A percentile compares a stretch with the other conserved stretches of the same genome.
Evolutionary conservation across 2,329 filamentous ascomycete genomes (phyloP).

Genomic region (Tricladium varicosporioides): DNA sequence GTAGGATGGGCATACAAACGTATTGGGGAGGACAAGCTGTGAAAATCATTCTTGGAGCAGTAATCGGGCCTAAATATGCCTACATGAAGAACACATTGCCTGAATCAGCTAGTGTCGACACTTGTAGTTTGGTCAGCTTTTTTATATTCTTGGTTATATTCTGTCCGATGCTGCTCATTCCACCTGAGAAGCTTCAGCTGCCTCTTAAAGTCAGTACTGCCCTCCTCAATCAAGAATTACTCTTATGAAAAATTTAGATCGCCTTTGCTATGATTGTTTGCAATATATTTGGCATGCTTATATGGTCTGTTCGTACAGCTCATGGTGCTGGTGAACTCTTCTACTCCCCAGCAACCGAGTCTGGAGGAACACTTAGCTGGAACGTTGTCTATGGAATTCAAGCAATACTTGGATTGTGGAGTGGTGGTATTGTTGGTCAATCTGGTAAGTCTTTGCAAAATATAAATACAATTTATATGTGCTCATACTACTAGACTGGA

Average conservation of each 20-base stretch:
- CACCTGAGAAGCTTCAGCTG: conserved; percentile 32
- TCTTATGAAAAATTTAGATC: conserved; percentile 15
- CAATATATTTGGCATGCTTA: conserved; percentile 35
- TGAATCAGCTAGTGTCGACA: conserved; percentile 27
- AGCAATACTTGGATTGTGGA: conserved; percentile 32
- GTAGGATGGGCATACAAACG: conserved; percentile 30
- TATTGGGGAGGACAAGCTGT: conserved; percentile 35
- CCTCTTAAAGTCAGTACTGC: conserved; percentile 24
- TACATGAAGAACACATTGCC: conserved; percentile 29
- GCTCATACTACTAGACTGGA: conserved; percentile 29
- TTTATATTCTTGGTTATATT: conserved; percentile 33
- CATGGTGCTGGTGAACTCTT: conserved; percentile 30
- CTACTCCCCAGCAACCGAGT: conserved; percentile 21
- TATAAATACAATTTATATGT: too few species aligned
- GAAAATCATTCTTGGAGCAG: conserved; percentile 31
- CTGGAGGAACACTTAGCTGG: conserved; percentile 32
- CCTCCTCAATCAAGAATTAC: neutral
- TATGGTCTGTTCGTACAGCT: conserved; percentile 31
- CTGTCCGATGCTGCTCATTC: conserved; percentile 30
- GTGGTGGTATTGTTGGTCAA: conserved; percentile 32
- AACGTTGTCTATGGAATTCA: conserved; percentile 33
- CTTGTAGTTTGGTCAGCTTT: conserved; percentile 31
- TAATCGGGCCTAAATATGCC: conserved; percentile 30
- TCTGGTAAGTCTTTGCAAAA: conserved; percentile 14
- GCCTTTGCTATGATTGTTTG: conserved; percentile 33